Conservation (phyloP, 2,329 filamentous ascomycete species). For the Daldinia sp. region DNA sequence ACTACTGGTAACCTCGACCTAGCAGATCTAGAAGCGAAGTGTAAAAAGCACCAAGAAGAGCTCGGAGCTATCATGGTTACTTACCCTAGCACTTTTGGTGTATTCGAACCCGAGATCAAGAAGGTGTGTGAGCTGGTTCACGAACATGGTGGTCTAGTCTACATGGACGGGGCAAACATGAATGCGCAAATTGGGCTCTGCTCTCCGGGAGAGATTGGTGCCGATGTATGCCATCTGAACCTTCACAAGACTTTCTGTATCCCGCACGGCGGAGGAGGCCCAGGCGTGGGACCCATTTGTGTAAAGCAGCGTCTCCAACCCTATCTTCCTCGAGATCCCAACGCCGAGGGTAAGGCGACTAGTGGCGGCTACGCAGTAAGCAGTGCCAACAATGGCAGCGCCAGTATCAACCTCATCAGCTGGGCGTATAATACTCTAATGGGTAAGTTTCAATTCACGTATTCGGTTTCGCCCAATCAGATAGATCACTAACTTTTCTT, state of each 20-base stretch:
- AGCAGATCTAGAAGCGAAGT: conserved; percentile 86
- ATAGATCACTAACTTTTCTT: conserved; percentile 24
- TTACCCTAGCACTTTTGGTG: conserved; percentile 93
- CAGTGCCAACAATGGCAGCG: conserved; percentile 87
- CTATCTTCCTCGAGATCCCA: conserved; percentile 75
- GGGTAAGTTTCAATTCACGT: conserved; percentile 63
- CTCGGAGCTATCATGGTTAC: conserved; percentile 96
- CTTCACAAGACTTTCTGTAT: conserved; percentile 99
- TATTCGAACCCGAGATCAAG: conserved; percentile 92
- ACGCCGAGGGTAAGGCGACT: conserved; percentile 9
- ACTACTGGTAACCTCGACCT: conserved; percentile 92
- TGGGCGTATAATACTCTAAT: conserved; percentile 97
- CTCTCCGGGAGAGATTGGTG: conserved; percentile 93
- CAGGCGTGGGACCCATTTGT: conserved; percentile 93
- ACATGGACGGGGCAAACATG: conserved; percentile 99
- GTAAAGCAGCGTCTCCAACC: conserved; percentile 84
- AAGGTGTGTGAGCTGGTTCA: conserved; percentile 88
- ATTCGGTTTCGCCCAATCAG: not conserved
- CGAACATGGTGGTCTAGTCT: conserved; percentile 89
- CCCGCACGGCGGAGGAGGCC: conserved; percentile 93
- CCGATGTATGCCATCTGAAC: conserved; percentile 96
- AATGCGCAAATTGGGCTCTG: conserved; percentile 97
- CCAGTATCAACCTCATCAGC: conserved; percentile 92
- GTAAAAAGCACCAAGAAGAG: conserved; percentile 85
- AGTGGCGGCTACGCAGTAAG: conserved; percentile 72